A percentile compares a stretch with the other conserved stretches of the same genome.
Conservation (phyloP, 148 eudicot species). For the Suaeda aralocaspica region DNA sequence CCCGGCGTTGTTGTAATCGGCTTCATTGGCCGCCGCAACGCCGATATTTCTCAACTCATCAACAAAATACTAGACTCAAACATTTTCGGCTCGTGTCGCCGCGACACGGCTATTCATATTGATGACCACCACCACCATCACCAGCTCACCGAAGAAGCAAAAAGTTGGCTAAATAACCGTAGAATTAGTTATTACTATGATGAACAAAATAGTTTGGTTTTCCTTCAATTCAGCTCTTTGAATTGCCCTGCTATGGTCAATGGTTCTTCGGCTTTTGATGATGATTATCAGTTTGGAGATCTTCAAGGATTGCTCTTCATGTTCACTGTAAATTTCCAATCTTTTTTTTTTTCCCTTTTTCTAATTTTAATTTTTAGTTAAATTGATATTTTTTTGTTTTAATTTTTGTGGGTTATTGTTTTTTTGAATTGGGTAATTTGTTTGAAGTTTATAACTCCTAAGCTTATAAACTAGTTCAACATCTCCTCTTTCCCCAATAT, state of each 20-base stretch:
- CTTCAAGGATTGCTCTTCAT: slow-evolving; percentile 86
- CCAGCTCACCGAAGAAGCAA: slow-evolving; percentile 27
- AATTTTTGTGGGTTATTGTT: too few relatives aligned
- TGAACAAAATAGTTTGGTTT: slow-evolving; percentile 50
- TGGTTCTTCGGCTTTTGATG: slow-evolving; percentile 34
- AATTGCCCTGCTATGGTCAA: slow-evolving; percentile 38
- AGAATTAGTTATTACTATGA: slow-evolving; percentile 58
- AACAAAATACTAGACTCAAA: slow-evolving; percentile 64
- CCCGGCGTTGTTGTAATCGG: slow-evolving; percentile 75
- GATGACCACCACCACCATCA: not conserved
- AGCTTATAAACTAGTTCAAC: too few relatives aligned
- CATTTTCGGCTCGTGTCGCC: slow-evolving; percentile 58
- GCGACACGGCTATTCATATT: slow-evolving; percentile 27
- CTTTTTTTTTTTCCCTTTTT: too few relatives aligned
- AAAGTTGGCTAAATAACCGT: slow-evolving; percentile 37
- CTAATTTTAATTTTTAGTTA: not conserved
- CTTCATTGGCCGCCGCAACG: slow-evolving; percentile 47
- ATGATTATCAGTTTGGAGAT: slow-evolving; percentile 59
- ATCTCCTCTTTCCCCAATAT: too few relatives aligned
- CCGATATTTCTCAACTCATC: slow-evolving; percentile 53
- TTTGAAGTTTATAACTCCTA: too few relatives aligned
- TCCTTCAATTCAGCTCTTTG: slow-evolving; percentile 46
- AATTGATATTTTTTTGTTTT: not conserved
- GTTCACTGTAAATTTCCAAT: slow-evolving; percentile 85
- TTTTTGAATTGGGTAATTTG: too few relatives aligned